Evolutionary conservation across 2,329 filamentous ascomycete genomes (phyloP).

Genomic region (Fusarium miscanthi): DNA sequence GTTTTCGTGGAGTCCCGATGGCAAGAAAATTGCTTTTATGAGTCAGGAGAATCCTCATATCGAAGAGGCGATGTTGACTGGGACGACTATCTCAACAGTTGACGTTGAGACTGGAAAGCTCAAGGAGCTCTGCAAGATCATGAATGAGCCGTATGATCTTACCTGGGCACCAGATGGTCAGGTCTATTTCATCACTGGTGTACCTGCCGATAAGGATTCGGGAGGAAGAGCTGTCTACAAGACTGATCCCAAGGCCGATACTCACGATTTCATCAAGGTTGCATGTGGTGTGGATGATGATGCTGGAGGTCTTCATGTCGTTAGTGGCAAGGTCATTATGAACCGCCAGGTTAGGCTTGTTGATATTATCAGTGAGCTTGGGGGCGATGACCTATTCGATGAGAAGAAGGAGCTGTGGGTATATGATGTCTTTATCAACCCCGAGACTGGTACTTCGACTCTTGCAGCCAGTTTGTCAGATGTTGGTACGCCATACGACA

Average conservation of each 20-base stretch:
- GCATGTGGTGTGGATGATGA: conserved; percentile 30
- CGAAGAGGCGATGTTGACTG: conserved; percentile 21
- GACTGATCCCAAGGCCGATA: not conserved
- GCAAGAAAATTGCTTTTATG: conserved; percentile 13
- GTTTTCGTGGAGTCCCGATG: conserved; percentile 37
- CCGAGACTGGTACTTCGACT: not conserved
- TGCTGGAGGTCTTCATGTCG: conserved; percentile 8
- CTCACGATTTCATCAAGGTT: not conserved
- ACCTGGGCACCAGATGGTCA: conserved; percentile 30
- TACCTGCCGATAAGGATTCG: not conserved
- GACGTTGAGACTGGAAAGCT: conserved; percentile 9
- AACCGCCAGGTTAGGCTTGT: not conserved
- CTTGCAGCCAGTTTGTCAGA: conserved; percentile 38
- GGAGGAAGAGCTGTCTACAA: conserved; percentile 25
- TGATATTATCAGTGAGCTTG: conserved; percentile 23
- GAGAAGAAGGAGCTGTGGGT: conserved; percentile 12
- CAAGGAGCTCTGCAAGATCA: conserved; percentile 14
- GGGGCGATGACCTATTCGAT: conserved; percentile 18
- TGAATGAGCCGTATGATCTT: conserved; percentile 3
- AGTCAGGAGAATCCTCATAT: conserved; percentile 21
- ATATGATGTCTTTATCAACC: conserved; percentile 23
- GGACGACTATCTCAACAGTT: conserved; percentile 15
- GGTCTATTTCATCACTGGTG: conserved; percentile 30
- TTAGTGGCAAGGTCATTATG: conserved; percentile 15
- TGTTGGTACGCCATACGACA: conserved; percentile 23